These are phyloP conservation scores for Spathaspora passalidarum DNA, from an alignment of 805 yeast species.

Conservation along the genomic window DNA sequence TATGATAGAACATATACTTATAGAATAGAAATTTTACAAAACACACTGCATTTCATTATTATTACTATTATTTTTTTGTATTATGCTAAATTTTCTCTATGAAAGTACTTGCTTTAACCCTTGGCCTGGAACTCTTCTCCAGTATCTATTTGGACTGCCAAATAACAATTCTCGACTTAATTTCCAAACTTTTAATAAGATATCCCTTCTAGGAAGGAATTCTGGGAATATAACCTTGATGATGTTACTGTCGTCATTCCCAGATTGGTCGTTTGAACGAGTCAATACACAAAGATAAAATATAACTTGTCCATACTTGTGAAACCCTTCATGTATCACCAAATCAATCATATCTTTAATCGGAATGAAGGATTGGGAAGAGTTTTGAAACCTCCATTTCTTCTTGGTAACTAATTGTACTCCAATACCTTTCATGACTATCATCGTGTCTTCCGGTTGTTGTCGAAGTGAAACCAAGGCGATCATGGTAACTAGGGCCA, in stretches of 20 bases:
- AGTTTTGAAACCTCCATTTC: slow-evolving; percentile 18
- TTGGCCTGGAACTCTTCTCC: slow-evolving; percentile 37
- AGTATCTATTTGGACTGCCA: slow-evolving; percentile 25
- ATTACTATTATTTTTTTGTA: too few relatives aligned
- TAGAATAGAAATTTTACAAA: neutral
- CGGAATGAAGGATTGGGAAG: slow-evolving; percentile 48
- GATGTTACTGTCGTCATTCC: slow-evolving; percentile 10
- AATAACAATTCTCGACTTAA: slow-evolving; percentile 36
- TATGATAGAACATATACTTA: slow-evolving; percentile 1
- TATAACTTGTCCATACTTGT: slow-evolving; percentile 59
- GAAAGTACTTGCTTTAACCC: slow-evolving; percentile 23
- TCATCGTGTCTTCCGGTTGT: slow-evolving; percentile 40
- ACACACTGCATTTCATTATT: neutral
- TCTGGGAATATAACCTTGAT: slow-evolving; percentile 41
- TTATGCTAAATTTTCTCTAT: neutral
- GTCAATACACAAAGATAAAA: slow-evolving; percentile 62
- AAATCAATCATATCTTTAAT: slow-evolving; percentile 56
- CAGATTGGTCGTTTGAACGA: slow-evolving; percentile 20
- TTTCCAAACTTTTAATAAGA: slow-evolving; percentile 38
- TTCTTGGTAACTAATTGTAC: slow-evolving; percentile 39
- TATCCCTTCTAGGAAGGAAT: slow-evolving; percentile 40
- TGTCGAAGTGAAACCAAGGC: slow-evolving; percentile 18
- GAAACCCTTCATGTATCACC: slow-evolving; percentile 74
- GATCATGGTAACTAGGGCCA: neutral
- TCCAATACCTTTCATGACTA: slow-evolving; percentile 45